Conservation (phyloP, 352 stramenopile species). For the Pythium insidiosum region DNA sequence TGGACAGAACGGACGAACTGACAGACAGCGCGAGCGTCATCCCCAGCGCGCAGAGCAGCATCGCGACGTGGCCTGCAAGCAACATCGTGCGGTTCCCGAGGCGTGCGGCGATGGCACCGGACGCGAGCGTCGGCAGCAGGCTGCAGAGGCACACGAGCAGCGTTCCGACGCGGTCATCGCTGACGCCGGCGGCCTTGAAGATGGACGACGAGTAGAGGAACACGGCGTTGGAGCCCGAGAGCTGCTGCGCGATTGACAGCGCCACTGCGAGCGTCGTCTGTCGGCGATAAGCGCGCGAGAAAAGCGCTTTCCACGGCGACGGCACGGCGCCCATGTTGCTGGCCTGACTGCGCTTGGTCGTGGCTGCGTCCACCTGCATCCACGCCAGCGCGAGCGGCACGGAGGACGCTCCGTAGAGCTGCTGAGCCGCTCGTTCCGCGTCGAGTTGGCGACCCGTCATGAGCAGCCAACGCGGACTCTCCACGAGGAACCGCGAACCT, state of each 20-base stretch:
- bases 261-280: too few species aligned
- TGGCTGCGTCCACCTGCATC: too few species aligned
- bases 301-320: too few species aligned
- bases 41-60: conserved; percentile 32
- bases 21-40: conserved; percentile 30
- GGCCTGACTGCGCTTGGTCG: not conserved
- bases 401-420: too few species aligned
- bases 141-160: too few species aligned
- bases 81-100: conserved; percentile 52
- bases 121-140: too few species aligned
- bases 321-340: too few species aligned
- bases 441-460: conserved; percentile 17
- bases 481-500: conserved; percentile 14
- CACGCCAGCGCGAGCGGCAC: too few species aligned
- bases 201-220: conserved; percentile 74
- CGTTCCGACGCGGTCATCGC: conserved; percentile 37
- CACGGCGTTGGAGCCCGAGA: conserved; percentile 60
- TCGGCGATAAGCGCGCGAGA: too few species aligned
- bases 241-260: too few species aligned
- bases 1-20: conserved; percentile 24
- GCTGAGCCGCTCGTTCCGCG: conserved; percentile 12
- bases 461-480: conserved; percentile 24
- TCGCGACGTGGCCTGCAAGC: too few species aligned
- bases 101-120: conserved; percentile 22
- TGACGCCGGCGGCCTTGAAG: conserved; percentile 43